phyloP scores from a whole-genome alignment of 2,329 filamentous ascomycete species.

The Chrysoporthe cubensis region DNA sequence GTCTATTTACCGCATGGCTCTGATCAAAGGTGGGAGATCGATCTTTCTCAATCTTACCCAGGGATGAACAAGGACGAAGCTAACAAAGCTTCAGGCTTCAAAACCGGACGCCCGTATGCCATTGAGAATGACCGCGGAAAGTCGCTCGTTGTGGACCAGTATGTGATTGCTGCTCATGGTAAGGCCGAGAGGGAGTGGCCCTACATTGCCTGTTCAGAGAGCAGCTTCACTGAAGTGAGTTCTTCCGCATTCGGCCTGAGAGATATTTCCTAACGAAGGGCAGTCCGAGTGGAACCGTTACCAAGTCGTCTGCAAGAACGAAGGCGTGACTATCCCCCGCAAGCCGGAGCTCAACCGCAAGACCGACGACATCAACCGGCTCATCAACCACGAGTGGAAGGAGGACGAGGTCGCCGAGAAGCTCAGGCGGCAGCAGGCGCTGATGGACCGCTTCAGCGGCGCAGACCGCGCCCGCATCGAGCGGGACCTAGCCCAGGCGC shows the following conservation, averaged over 20 bases:
- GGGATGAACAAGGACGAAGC: neutral
- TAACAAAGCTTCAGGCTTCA: constrained; percentile 62
- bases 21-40: constrained; percentile 74
- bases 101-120: constrained; percentile 79
- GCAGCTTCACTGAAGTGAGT: constrained; percentile 77
- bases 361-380: constrained; percentile 76
- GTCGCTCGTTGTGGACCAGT: constrained; percentile 81
- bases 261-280: constrained; percentile 2
- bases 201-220: constrained; percentile 88
- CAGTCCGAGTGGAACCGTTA: constrained; percentile 82
- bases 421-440: constrained; percentile 69
- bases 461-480: constrained; percentile 70
- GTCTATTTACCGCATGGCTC: constrained; percentile 83
- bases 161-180: constrained; percentile 80
- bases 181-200: constrained; percentile 84
- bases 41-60: constrained; percentile 33
- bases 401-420: constrained; percentile 81
- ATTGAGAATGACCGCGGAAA: constrained; percentile 76
- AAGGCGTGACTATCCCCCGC: constrained; percentile 75
- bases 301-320: constrained; percentile 72
- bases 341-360: constrained; percentile 69
- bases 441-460: constrained; percentile 69
- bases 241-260: neutral
- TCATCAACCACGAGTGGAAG: constrained; percentile 82
- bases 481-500: constrained; percentile 68